Base-by-base conservation (phyloP, 23 red algal species). In the Gracilaria domingensis region DNA sequence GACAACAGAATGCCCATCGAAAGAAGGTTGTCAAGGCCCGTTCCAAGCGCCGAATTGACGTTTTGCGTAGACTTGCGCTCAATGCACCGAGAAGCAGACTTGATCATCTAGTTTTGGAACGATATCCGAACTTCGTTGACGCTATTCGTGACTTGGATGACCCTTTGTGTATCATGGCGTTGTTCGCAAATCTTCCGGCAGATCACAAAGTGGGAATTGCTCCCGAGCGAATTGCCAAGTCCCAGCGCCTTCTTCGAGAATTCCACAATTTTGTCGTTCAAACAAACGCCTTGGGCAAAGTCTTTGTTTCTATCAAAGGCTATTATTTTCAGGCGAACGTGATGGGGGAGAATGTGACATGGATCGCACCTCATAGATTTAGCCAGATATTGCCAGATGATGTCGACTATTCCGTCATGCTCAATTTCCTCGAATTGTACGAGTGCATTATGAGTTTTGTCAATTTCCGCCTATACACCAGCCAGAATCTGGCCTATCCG, bases 341-440 rank as follows among this genome's bases (percentile, higher is more conserved):
- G 44, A 62, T 74, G 66, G 94, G 94, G 23, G 94, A 91, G 67
- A 50, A 29, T 16, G 70, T 95, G 20, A 85, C 93, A 0, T 99
- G 94, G 94, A 73, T 93, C 56, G 72, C 83, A 21, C 97, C 97
- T 36, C 95, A 99, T 65, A 87, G 94, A 30, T 96, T 96, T 77
- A 67, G 55, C 21, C 97, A 99, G 36, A 23, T 83, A 8, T 40
- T 99, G 24, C 97, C 97, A 6, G 48, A 48, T 39, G 94, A 95
- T 40, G 97, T 99, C 4, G 97, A 99, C 81, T 95, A 94, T 48
- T 80, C 87, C 0, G 90, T 99, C 16, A 94, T 99, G 88, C 76
- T 79, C 49, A 99, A 92, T 3, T 99, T 99, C 82, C 83, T 99
- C 33, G 97, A 99, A 80, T 84, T 99, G 24, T 96, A 99, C 55